phyloP scores from a whole-genome alignment of 139 green algal genomes.

The Chlamydomonas schloesseri region DNA sequence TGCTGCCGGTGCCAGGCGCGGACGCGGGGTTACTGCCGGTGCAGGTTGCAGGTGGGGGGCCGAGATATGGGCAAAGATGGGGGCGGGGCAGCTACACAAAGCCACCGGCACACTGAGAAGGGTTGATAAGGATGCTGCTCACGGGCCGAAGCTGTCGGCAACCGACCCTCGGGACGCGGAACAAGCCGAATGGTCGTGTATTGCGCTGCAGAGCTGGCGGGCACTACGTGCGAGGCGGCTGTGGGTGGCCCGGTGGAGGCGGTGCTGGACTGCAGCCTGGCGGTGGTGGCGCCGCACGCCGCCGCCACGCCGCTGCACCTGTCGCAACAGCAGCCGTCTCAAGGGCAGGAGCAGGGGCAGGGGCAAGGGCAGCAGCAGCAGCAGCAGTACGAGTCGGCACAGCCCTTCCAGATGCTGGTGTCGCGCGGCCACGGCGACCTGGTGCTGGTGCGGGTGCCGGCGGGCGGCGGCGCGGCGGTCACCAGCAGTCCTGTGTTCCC shows the following conservation, averaged over 20 bases:
- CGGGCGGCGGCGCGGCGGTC: not conserved
- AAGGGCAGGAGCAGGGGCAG: no score
- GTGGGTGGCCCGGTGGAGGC: slow-evolving; percentile 7
- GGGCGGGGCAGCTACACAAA: no score
- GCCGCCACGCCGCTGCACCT: no score
- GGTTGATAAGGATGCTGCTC: no score
- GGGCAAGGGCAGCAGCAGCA: not conserved
- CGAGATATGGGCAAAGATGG: no score
- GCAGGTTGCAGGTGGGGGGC: slow-evolving; percentile 27
- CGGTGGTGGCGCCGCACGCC: not conserved
- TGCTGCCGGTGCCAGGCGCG: not conserved
- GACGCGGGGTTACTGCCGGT: slow-evolving; percentile 10
- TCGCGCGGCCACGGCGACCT: slow-evolving; percentile 51
- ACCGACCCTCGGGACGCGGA: no score
- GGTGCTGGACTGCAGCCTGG: slow-evolving; percentile 38
- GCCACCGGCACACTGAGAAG: no score
- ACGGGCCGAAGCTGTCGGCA: no score
- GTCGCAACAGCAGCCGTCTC: no score
- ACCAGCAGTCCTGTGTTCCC: slow-evolving; percentile 42
- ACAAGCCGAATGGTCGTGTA: no score
- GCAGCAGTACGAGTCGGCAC: not conserved
- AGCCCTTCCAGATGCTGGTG: slow-evolving; percentile 45
- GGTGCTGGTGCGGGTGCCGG: slow-evolving; percentile 4
- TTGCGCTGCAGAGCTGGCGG: not conserved
- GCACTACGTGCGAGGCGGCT: not conserved